Conservation (phyloP, 2,329 filamentous ascomycete species). For the Sclerotinia glacialis region DNA sequence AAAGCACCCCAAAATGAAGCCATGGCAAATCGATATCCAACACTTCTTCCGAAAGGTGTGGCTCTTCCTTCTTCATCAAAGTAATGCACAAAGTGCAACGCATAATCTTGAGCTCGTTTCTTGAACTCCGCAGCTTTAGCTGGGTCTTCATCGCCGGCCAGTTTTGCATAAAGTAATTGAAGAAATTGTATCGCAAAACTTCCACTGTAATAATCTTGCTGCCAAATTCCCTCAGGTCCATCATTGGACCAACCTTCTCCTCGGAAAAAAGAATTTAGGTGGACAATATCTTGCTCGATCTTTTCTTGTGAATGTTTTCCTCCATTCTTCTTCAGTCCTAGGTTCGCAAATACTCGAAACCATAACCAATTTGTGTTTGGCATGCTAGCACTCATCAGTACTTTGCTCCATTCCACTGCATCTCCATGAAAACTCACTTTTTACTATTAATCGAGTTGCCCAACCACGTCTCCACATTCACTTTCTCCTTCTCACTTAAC, state of each 20-base stretch:
- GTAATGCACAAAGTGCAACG: conserved; percentile 71
- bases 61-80: conserved; percentile 69
- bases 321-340: conserved; percentile 72
- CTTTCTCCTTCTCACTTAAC: conserved; percentile 58
- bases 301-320: conserved; percentile 67
- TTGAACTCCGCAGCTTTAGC: conserved; percentile 66
- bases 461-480: conserved; percentile 68
- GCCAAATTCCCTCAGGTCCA: conserved; percentile 72
- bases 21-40: conserved; percentile 83
- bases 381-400: conserved; percentile 61
- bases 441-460: conserved; percentile 75
- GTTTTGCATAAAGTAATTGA: conserved; percentile 72
- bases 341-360: conserved; percentile 82
- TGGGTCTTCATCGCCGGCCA: conserved; percentile 65
- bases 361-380: conserved; percentile 68
- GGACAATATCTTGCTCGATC: conserved; percentile 71
- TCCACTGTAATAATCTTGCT: conserved; percentile 84
- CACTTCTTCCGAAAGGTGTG: conserved; percentile 73
- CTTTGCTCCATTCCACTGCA: background rate
- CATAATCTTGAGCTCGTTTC: conserved; percentile 62
- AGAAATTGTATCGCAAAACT: conserved; percentile 80
- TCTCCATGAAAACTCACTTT: conserved; percentile 47
- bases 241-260: conserved; percentile 81
- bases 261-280: conserved; percentile 78
- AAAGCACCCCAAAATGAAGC: conserved; percentile 79